phyloP scores from a whole-genome alignment of 1,284 basidiomycete genomes.

The Trametes versicolor region DNA sequence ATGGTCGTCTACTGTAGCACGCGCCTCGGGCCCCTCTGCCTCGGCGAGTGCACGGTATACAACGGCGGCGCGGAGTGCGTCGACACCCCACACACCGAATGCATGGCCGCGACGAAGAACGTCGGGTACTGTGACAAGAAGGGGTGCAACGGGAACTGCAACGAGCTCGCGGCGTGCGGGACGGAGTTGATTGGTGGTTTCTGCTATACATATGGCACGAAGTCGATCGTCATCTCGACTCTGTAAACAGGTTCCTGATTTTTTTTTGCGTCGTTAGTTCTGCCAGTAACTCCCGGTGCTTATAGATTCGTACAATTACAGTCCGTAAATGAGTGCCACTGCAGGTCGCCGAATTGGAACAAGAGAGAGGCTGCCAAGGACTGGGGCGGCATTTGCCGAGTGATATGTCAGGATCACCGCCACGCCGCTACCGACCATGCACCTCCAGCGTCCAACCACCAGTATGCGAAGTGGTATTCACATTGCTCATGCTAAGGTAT shows the following conservation, averaged over 20 bases:
- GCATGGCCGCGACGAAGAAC: conserved; percentile 8
- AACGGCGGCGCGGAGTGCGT: conserved; percentile 9
- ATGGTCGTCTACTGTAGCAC: conserved; percentile 7
- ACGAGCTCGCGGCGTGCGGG: conserved; percentile 6
- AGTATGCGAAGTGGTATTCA: too few species aligned
- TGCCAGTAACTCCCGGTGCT: too few species aligned
- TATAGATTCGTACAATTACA: too few species aligned
- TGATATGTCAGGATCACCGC: too few species aligned
- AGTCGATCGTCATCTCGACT: conserved; percentile 7
- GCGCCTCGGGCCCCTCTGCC: not conserved
- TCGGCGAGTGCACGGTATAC: conserved; percentile 8
- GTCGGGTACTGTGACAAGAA: conserved; percentile 10
- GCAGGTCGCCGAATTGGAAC: too few species aligned
- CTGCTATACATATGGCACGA: conserved; percentile 4
- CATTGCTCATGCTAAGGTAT: not conserved
- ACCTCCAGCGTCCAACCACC: too few species aligned
- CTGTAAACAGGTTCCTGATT: not conserved
- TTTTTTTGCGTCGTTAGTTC: too few species aligned
- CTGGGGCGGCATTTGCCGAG: too few species aligned
- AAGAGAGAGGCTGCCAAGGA: too few species aligned
- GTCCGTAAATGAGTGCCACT: too few species aligned
- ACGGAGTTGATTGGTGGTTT: not conserved
- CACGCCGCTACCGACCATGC: too few species aligned
- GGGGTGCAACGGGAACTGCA: conserved; percentile 7
- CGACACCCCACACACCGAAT: conserved; percentile 1